These are phyloP conservation scores for Heterobasidion occidentale DNA, from an alignment of 1,284 basidiomycete genomes.

Conservation along the genomic window DNA sequence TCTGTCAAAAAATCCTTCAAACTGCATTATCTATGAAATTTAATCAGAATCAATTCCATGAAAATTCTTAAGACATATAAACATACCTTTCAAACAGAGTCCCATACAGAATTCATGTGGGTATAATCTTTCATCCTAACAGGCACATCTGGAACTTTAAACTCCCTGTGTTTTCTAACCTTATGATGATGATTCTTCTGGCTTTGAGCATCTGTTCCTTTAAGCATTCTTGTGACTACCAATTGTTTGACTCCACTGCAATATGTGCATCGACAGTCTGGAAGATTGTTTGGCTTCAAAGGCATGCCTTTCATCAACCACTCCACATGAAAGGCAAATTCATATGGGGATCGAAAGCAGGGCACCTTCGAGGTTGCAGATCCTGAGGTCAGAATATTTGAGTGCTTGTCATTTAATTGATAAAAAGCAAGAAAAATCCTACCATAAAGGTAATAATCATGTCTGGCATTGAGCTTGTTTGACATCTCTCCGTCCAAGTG, in stretches of 20 bases:
- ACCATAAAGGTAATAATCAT: conserved; percentile 7
- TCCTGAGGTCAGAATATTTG: not conserved
- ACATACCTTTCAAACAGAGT: not conserved
- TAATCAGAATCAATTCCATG: no score
- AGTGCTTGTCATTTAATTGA: not conserved
- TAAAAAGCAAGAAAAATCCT: not conserved
- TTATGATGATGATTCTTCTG: not conserved
- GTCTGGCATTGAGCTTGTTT: conserved; percentile 5
- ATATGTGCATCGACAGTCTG: conserved; percentile 6
- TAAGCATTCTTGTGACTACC: not conserved
- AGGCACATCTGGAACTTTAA: not conserved
- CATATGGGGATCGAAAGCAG: conserved; percentile 8
- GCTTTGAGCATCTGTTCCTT: not conserved
- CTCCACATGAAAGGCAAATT: conserved; percentile 9
- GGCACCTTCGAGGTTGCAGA: not conserved
- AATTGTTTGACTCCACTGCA: not conserved
- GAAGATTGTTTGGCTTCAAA: not conserved
- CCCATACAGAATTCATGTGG: not conserved
- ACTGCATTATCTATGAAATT: no score
- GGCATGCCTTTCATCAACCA: conserved; percentile 8
- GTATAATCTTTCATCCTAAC: not conserved
- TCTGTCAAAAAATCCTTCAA: no score
- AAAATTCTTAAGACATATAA: not conserved
- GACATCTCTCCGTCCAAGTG: not conserved
- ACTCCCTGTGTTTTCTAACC: not conserved